Base-by-base conservation (phyloP, 768 basidiomycete species). In the Tulasnella sp. region DNA sequence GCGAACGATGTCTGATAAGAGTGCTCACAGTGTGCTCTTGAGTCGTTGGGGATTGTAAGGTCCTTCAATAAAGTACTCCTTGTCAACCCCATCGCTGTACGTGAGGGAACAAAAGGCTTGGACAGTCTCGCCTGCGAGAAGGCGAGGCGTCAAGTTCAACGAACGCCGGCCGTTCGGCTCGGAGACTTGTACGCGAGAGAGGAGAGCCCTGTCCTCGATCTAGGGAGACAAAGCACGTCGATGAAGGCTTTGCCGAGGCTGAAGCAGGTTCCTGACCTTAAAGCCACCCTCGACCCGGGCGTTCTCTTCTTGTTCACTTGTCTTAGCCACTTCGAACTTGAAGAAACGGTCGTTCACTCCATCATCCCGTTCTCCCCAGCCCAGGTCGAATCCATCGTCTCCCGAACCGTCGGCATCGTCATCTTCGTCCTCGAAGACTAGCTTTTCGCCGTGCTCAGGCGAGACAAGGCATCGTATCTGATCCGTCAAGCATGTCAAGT, bases 401-500 rank as follows among this genome's bases (percentile, higher is more conserved):
- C 36, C 32, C 3, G 14, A 19, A 52, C n/a, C 29, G 19, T 9
- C 35, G 59, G 65, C 71, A 9, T 37, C 26, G 6, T 65, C 41
- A 26, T 5, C 19, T 14, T 76, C 67, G 8, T 69, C 72, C 19
- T 63, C 72, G 83, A 83, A 87, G 2, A 86, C 77, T 47, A 88
- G 79, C 1, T 81, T 76, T 41, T 78, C 74, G 0, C 83, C 80
- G 62, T 88, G 84, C n/a, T 83, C 81, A 0, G 82, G 75, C 5
- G 87, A 86, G 26, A 88, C 77, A 37, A 88, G 76, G 35, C 83
- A 83, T 0, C 84, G 76, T 1, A 85, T 76, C 76, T 89, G 87
- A 74, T 88, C 86, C 14, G 84, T 79, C 42, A 88, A 81, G 78
- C 86, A 86, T 1, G 82, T 86, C 17, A 89, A 82, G 74, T 89